phyloP scores from a whole-genome alignment of 495 filamentous ascomycete genomes.

The Daldinia bambusicola region DNA sequence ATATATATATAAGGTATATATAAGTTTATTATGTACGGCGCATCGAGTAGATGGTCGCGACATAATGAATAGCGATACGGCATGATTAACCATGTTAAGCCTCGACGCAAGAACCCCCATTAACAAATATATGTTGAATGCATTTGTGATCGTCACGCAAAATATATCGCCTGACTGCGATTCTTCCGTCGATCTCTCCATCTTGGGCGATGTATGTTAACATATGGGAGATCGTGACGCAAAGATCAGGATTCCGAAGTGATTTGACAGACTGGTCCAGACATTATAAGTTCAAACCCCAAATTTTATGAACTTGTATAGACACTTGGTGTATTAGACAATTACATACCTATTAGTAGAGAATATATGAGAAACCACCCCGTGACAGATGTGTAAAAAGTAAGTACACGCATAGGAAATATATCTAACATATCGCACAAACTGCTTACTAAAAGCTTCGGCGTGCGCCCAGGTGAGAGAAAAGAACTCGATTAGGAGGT shows the following conservation, averaged over 20 bases:
- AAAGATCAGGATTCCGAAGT: neutral
- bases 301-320: no score
- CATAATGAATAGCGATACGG: neutral
- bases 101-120: neutral
- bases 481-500: slow-evolving; percentile 18
- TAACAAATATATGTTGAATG: neutral
- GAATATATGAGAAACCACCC: no score
- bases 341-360: no score
- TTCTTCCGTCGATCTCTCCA: neutral
- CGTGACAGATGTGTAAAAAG: no score
- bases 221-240: neutral
- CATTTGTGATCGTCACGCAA: neutral
- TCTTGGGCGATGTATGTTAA: no score
- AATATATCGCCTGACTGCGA: neutral
- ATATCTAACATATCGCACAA: neutral
- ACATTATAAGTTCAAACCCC: no score
- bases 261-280: no score
- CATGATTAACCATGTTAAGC: neutral
- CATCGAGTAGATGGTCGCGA: neutral
- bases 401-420: no score
- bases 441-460: neutral
- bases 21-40: neutral
- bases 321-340: no score
- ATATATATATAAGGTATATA: no score
- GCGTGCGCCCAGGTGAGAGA: neutral